Base-by-base conservation (phyloP, 2,329 filamentous ascomycete genomes). In the Raffaelea ambrosiae region DNA sequence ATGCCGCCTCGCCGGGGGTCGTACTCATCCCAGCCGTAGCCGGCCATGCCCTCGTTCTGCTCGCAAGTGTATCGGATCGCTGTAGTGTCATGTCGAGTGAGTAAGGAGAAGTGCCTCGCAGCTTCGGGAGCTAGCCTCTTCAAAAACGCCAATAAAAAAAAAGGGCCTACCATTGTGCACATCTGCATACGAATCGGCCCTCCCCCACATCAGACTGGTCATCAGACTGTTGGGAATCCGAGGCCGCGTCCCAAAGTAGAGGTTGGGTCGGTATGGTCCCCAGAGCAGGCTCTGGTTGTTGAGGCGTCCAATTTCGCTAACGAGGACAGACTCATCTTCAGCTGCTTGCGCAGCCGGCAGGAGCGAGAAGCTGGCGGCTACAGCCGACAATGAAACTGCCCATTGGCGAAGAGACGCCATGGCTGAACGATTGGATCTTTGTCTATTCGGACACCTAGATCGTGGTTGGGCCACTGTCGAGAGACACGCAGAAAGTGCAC, bases 1-100 rank as follows among this genome's bases (percentile, higher is more conserved):
- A 86, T 75, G 48, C 93, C 93, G 53, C 93, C 93, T 48, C 76
- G 84, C 49, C 93, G 78, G 20, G 89, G 83, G 66, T 98, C 93
- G 64, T 94, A 98, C 63, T 95, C 88, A 59, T 97, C 90, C 93
- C 93, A 98, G 53, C 93, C 93, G 64, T 98, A 98, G 48, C 91
- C 91, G 43, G 81, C 85, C 77, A 98, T 95, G 55, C 86, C 86
- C 63, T 94, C 88, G 63, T 93, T 80, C 64, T 98, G 93, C 65
- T 97, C 93, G 68, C 93, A 98, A 0, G 93, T 96, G 64, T 95
- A 89, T 54, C 93, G 83, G 58, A 96, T 85, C 58, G 83, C 88
- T 93, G 47, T 51, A n/a, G n/a, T n/a, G n/a, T n/a, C n/a, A n/a
- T n/a, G n/a, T n/a, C n/a, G n/a, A n/a, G n/a, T n/a, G n/a, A n/a